Conservation (phyloP, 805 yeast genomes). For the Candida broadrunensis region DNA sequence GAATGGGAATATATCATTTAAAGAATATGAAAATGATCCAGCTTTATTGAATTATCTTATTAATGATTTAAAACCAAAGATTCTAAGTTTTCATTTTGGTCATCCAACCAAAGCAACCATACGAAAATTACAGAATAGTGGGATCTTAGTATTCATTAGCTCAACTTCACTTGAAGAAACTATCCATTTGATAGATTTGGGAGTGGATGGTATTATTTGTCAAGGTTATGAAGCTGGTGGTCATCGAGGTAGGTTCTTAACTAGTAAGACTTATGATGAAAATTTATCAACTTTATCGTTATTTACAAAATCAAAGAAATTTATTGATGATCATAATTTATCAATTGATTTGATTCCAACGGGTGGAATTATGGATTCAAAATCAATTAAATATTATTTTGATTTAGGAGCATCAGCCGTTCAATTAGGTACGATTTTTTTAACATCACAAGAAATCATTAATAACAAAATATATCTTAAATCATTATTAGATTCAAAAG, state of each 20-base stretch:
- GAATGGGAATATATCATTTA: conserved; percentile 26
- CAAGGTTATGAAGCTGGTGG: conserved; percentile 71
- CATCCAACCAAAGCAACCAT: conserved; percentile 32
- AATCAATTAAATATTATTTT: conserved; percentile 26
- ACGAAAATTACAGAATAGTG: conserved; percentile 27
- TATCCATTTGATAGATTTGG: conserved; percentile 17
- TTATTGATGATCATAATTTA: conserved; percentile 1
- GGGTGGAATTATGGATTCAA: conserved; percentile 48
- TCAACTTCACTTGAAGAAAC: conserved; percentile 49
- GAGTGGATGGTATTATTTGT: conserved; percentile 47
- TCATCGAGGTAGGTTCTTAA: conserved; percentile 51
- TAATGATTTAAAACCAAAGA: conserved; percentile 29
- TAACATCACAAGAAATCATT: conserved; percentile 31
- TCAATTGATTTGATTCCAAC: conserved; percentile 37
- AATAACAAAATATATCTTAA: conserved; percentile 14
- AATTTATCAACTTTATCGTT: conserved; percentile 33
- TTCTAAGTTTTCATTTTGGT: conserved; percentile 57
- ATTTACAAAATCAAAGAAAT: conserved; percentile 17
- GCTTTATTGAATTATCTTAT: conserved; percentile 15
- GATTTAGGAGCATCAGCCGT: conserved; percentile 48
- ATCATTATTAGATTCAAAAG: conserved; percentile 4
- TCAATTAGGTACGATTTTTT: conserved; percentile 54
- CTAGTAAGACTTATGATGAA: conserved; percentile 22
- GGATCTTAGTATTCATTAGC: conserved; percentile 42
- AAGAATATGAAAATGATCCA: conserved; percentile 21